These are phyloP conservation scores for Lentinula boryana DNA, from an alignment of 768 basidiomycete species.

Conservation along the genomic window DNA sequence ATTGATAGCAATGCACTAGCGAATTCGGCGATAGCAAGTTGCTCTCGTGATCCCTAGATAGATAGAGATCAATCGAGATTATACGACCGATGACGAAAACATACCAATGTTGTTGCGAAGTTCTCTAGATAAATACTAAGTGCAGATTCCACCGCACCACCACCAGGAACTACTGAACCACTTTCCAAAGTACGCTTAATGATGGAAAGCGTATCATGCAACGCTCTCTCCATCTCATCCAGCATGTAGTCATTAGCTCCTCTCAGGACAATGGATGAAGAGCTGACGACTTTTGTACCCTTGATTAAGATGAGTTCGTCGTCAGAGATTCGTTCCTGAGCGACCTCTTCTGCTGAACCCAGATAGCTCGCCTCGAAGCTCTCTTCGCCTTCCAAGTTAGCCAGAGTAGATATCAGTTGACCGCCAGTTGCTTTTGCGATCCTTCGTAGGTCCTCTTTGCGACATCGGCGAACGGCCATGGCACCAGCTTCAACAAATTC, in stretches of 20 bases:
- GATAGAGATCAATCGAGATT: slow-evolving; percentile 2
- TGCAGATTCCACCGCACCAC: slow-evolving; percentile 95
- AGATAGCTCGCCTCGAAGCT: slow-evolving; percentile 90
- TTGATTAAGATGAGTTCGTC: slow-evolving; percentile 97
- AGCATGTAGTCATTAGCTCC: slow-evolving; percentile 99
- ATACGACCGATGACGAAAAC: slow-evolving; percentile 20
- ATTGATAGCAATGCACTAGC: slow-evolving; percentile 89
- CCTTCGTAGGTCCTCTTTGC: slow-evolving; percentile 94
- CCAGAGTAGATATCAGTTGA: slow-evolving; percentile 85
- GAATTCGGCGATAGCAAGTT: slow-evolving; percentile 99
- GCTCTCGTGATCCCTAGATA: slow-evolving; percentile 89
- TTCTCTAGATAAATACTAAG: slow-evolving; percentile 97
- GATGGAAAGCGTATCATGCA: slow-evolving; percentile 91
- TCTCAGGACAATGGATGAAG: slow-evolving; percentile 86
- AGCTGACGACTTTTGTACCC: slow-evolving; percentile 95
- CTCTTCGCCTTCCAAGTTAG: slow-evolving; percentile 96
- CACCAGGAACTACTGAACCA: slow-evolving; percentile 92
- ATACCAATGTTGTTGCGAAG: slow-evolving; percentile 94
- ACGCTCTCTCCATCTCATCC: slow-evolving; percentile 97
- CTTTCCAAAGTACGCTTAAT: slow-evolving; percentile 98
- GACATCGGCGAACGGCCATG: slow-evolving; percentile 96
- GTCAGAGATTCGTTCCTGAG: slow-evolving; percentile 96
- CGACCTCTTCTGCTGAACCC: slow-evolving; percentile 92
- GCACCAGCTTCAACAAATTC: slow-evolving; percentile 99
- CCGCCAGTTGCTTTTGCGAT: slow-evolving; percentile 98